Evolutionary conservation across 805 yeast species (phyloP), one percentile per base, ranked within the genome.

Genomic region (Candida chauliodis): DNA sequence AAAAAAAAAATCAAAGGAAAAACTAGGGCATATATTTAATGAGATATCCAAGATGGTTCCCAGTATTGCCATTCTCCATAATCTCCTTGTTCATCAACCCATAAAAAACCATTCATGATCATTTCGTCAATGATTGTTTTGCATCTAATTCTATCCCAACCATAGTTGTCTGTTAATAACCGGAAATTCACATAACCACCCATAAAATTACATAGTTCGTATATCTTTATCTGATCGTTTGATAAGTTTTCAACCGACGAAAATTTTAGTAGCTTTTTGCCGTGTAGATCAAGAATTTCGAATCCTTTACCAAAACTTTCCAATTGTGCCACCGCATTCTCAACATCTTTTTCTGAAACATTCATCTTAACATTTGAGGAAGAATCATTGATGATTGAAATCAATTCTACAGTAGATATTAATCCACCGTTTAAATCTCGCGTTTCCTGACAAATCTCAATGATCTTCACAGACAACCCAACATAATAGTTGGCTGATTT

Each of bases 341-440:
- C 67, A 2, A 88, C 60, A 48, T 88, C 95, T 1, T 56, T 58
- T 24, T 69, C 73, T 0, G 56, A 56, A 3, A 64, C 48, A 15
- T 63, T 52, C 15, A 61, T 56, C 37, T 55, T 51, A 39, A 61
- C 48, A 18, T 61, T 50, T n/a, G 44, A 30, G 13, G 41, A 40
- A 11, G 47, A 25, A 5, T 56, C 54, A 22, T 56, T 49, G 5
- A 68, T 45, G 18, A 61, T 49, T 18, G 59, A 55, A 8, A 44
- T 42, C 11, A 67, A 50, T 42, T 67, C 73, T 26, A 75, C 67
- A 18, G 86, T 64, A 0, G 85, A 67, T 16, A 89, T 74, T 10
- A 88, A 65, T 0, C 97, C 97, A 11, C 97, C 97, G 53, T 87
- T 90, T 43, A 80, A 63, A 40, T 75, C 80, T 46, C 81, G 63